Evolutionary conservation across 768 basidiomycete genomes (phyloP), one percentile per base, ranked within the genome.

Genomic region (Lyophyllum atratum): DNA sequence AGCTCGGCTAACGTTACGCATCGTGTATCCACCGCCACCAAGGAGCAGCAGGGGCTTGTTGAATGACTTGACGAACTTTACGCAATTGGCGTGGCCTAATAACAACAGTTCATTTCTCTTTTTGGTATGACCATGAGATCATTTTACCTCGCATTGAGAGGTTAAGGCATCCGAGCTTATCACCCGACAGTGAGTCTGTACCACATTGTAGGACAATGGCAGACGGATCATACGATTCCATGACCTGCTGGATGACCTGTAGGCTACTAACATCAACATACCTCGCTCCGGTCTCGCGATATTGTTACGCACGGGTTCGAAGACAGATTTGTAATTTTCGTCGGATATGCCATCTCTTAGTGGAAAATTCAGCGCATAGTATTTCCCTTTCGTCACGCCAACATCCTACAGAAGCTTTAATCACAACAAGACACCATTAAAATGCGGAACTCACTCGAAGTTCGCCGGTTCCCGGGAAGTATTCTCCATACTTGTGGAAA

Each of bases 401-500:
- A 90, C 86, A 67, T 98, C 96, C 92, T 94, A 48, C 49, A 51
- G 49, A 58, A 56, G 61, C 50, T 56, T 61, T 52, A 43, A 47
- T 31, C 50, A 28, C 49, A 50, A 56, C 17, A 11, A 12, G 31
- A 9, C n/a, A 31, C 29, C 25, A 45, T 29, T 52, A 43, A 51
- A 45, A 28, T 46, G 55, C 51, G 19, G 26, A 29, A 69, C 86
- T 63, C 67, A 93, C 93, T 63, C 95, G 83, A 39, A 97, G 78
- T 72, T 97, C 95, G n/a, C 97, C 97, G 6, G 97, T 99, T 40
- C 97, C 97, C 25, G 97, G 97, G 73, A 99, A 99, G 73, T 91
- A 99, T 72, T 99, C 97, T 31, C 97, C 97, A 62, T 98, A 99
- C 72, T 98, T 98, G 71, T 99, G 97, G 74, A 98, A 97, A 64